Percentiles rank a stretch among this genome's conserved stretches.
Conservation (phyloP, 1,284 basidiomycete genomes). For the Ganoderma lingzhi region DNA sequence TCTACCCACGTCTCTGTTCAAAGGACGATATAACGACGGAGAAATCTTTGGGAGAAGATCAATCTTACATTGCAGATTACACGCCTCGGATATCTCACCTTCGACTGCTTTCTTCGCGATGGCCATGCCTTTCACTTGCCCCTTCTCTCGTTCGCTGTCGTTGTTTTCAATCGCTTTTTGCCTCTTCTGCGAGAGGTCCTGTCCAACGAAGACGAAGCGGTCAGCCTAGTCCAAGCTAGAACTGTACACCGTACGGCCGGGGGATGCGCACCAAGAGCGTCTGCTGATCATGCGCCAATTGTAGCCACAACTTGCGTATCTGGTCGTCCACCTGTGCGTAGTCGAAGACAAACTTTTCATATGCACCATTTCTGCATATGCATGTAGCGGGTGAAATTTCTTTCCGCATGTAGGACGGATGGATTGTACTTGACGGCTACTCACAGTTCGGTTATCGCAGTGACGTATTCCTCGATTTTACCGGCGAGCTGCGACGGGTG, state of each 20-base stretch:
- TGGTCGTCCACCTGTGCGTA: conserved; percentile 38
- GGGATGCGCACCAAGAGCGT: conserved; percentile 29
- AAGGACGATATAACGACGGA: conserved; percentile 10
- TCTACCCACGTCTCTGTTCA: not conserved
- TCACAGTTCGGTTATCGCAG: conserved; percentile 35
- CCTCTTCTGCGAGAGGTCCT: conserved; percentile 34
- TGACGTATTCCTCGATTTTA: conserved; percentile 30
- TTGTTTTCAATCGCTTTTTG: conserved; percentile 24
- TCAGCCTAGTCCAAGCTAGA: not conserved
- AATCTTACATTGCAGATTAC: not conserved
- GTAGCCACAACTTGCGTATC: conserved; percentile 37
- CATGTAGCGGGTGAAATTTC: not conserved
- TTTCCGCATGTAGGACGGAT: no score
- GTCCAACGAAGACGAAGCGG: not conserved
- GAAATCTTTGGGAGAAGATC: conserved; percentile 6
- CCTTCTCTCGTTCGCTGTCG: conserved; percentile 38
- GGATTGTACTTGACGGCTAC: not conserved
- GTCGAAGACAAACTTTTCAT: conserved; percentile 39
- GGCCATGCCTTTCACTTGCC: conserved; percentile 41
- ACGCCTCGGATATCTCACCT: conserved; percentile 28
- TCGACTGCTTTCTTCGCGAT: conserved; percentile 41
- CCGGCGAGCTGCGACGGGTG: conserved; percentile 23
- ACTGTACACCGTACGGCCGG: not conserved
- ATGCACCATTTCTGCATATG: conserved; percentile 33
- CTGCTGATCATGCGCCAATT: conserved; percentile 35